A percentile compares a stretch with the other conserved stretches of the same genome.
Evolutionary conservation across 371 early-diverging fungal genomes (phyloP).

Genomic region (Rhizopus microsporus): DNA sequence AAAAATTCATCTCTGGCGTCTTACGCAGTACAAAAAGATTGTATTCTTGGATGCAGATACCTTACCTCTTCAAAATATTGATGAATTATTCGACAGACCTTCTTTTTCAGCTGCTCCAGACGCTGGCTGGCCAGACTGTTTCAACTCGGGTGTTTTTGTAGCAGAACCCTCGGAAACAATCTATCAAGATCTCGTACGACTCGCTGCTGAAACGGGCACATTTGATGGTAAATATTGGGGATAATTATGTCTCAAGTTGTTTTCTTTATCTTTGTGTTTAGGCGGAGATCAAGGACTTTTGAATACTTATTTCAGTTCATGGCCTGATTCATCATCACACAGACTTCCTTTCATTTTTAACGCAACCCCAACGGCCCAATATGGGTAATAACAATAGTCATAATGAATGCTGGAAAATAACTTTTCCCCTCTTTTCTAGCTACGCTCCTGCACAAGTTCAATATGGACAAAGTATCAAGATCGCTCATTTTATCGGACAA

Average conservation of each 20-base stretch:
- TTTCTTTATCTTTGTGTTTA: slow-evolving; percentile 24
- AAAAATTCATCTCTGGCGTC: slow-evolving; percentile 84
- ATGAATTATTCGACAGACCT: slow-evolving; percentile 79
- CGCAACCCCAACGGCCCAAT: slow-evolving; percentile 86
- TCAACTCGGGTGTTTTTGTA: slow-evolving; percentile 96
- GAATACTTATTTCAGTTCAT: slow-evolving; percentile 82
- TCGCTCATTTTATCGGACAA: slow-evolving; percentile 90
- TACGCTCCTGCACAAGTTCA: slow-evolving; percentile 76
- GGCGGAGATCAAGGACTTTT: slow-evolving; percentile 96
- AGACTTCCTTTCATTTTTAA: slow-evolving; percentile 91
- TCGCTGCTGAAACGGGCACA: slow-evolving; percentile 62
- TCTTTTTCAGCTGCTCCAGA: slow-evolving; percentile 84
- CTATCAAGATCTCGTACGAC: slow-evolving; percentile 53
- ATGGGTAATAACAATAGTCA: slow-evolving; percentile 54
- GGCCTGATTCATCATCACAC: slow-evolving; percentile 66
- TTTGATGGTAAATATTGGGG: slow-evolving; percentile 71
- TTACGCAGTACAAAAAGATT: slow-evolving; percentile 65
- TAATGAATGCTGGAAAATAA: background rate
- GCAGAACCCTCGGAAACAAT: slow-evolving; percentile 60
- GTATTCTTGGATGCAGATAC: slow-evolving; percentile 93
- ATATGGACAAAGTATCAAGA: slow-evolving; percentile 67
- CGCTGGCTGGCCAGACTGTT: slow-evolving; percentile 91
- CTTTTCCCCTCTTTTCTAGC: slow-evolving; percentile 26
- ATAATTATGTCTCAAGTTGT: background rate
- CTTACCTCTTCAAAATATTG: slow-evolving; percentile 76